Percentiles rank a stretch among this genome's conserved stretches.
These are phyloP conservation scores for Astragalus glycyphyllos DNA, from an alignment of 306 rosid genomes.

Conservation along the genomic window DNA sequence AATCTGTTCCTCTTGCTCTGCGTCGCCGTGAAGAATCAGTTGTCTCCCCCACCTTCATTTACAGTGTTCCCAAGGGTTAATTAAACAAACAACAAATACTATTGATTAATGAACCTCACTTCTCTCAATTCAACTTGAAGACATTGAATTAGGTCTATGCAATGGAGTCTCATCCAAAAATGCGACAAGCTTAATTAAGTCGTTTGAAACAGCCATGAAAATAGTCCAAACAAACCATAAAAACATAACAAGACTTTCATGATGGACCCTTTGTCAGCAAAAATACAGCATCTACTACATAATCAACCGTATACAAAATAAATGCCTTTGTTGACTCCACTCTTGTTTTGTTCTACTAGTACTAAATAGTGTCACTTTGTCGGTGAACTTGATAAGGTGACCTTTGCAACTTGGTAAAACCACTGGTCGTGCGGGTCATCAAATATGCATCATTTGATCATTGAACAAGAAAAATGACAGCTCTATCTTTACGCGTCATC, in stretches of 20 bases:
- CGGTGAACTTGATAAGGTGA: constrained; percentile 41
- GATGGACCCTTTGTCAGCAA: constrained; percentile 31
- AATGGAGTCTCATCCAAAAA: neutral
- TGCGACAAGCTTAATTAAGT: neutral
- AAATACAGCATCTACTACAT: constrained; percentile 21
- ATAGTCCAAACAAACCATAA: constrained; percentile 6
- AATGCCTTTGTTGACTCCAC: constrained; percentile 46
- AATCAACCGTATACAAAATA: constrained; percentile 32
- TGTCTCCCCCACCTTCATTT: constrained; percentile 26
- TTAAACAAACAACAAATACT: neutral
- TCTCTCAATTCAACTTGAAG: constrained; percentile 10
- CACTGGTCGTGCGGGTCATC: constrained; percentile 11
- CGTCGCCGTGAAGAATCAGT: constrained; percentile 54
- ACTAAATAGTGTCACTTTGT: constrained; percentile 15
- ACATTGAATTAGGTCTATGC: neutral
- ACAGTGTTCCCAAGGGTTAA: constrained; percentile 40
- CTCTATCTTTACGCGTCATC: neutral
- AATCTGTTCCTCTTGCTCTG: constrained; percentile 34
- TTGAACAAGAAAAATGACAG: constrained; percentile 15
- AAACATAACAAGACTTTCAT: constrained; percentile 5
- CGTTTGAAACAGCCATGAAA: constrained; percentile 15
- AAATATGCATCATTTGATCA: constrained; percentile 37
- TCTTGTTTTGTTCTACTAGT: constrained; percentile 2
- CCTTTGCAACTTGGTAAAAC: constrained; percentile 21
- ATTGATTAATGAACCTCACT: constrained; percentile 9